A percentile compares a stretch with the other conserved stretches of the same genome.
Conservation (phyloP, 805 yeast species). For the Starmerella powellii region DNA sequence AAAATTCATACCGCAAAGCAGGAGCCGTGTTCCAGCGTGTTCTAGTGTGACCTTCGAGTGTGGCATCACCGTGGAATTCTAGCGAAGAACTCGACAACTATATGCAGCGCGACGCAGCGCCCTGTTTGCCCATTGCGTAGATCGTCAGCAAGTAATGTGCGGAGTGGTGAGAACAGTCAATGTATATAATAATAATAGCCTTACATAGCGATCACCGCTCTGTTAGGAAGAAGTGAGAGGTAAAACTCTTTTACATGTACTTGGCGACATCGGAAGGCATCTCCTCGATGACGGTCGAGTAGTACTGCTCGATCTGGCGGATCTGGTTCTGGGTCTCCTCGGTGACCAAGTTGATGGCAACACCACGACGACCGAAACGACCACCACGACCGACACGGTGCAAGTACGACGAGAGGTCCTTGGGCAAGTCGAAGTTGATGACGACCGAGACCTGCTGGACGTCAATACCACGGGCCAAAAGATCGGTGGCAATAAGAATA, state of each 20-base stretch:
- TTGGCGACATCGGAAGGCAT: conserved; percentile 56
- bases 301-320: conserved; percentile 80
- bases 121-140: too few relatives aligned
- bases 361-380: conserved; percentile 97
- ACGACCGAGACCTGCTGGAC: conserved; percentile 95
- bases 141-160: too few relatives aligned
- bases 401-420: conserved; percentile 82
- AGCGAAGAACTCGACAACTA: too few relatives aligned
- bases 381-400: conserved; percentile 99
- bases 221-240: not conserved
- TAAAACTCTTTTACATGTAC: conserved; percentile 21
- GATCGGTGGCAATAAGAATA: conserved; percentile 84
- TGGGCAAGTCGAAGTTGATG: conserved; percentile 85
- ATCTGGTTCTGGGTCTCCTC: conserved; percentile 59
- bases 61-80: too few relatives aligned
- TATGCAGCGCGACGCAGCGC: too few relatives aligned
- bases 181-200: conserved; percentile 1
- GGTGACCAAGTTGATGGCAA: conserved; percentile 88
- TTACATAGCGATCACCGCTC: not conserved
- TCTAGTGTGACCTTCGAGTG: too few relatives aligned
- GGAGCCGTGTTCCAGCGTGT: too few relatives aligned
- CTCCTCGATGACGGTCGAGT: conserved; percentile 80
- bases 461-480: conserved; percentile 96
- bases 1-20: too few relatives aligned
- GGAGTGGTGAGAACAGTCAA: not conserved